Evolutionary conservation across 1,284 basidiomycete species (phyloP).

Genomic region (Malassezia vespertilionis): DNA sequence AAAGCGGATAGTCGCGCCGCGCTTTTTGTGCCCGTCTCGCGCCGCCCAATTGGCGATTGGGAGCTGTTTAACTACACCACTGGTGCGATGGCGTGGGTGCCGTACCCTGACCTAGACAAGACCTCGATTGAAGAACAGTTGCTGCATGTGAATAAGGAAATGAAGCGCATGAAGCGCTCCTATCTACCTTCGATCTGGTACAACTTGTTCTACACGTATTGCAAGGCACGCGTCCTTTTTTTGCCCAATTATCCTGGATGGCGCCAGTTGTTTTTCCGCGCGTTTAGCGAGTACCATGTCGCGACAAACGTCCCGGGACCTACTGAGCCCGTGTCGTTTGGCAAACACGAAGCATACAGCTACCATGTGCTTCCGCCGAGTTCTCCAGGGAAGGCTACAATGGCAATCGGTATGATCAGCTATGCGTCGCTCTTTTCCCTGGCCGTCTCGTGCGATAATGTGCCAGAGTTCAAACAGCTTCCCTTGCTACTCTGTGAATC

Average conservation of each 20-base stretch:
- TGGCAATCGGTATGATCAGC: constrained; percentile 46
- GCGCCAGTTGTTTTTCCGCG: constrained; percentile 37
- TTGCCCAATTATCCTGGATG: constrained; percentile 38
- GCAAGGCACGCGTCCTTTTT: constrained; percentile 29
- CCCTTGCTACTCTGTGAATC: constrained; percentile 36
- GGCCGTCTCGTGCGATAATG: constrained; percentile 45
- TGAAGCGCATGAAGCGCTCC: constrained; percentile 39
- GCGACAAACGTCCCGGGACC: constrained; percentile 45
- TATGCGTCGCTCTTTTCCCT: constrained; percentile 42
- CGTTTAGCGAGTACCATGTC: constrained; percentile 43
- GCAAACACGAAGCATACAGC: constrained; percentile 38
- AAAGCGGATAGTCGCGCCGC: constrained; percentile 43
- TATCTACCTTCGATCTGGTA: constrained; percentile 38
- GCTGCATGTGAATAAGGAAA: constrained; percentile 37
- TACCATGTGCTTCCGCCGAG: constrained; percentile 45
- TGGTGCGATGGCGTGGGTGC: constrained; percentile 41
- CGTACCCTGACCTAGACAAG: constrained; percentile 30
- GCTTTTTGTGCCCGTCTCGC: constrained; percentile 42
- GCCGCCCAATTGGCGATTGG: constrained; percentile 42
- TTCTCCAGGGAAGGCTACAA: constrained; percentile 41
- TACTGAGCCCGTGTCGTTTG: constrained; percentile 38
- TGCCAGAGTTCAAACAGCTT: constrained; percentile 33
- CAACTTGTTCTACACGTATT: constrained; percentile 25
- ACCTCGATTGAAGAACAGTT: constrained; percentile 29
- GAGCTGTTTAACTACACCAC: constrained; percentile 41